phyloP scores from a whole-genome alignment of 2,329 filamentous ascomycete species.

The Myriangium duriaei region DNA sequence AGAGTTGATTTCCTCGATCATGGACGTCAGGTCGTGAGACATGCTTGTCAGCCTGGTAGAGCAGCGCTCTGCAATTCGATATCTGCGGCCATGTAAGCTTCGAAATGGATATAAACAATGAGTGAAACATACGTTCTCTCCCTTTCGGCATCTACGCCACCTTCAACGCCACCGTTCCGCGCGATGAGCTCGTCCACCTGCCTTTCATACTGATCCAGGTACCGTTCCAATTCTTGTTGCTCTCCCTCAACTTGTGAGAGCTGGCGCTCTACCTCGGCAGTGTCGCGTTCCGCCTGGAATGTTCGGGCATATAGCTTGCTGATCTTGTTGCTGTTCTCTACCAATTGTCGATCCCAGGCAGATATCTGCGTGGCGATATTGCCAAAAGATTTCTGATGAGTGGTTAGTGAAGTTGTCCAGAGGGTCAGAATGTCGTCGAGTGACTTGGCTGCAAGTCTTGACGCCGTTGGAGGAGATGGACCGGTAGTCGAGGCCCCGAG shows the following conservation, averaged over 20 bases:
- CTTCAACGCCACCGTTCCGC: slow-evolving; percentile 45
- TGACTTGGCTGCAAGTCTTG: slow-evolving; percentile 91
- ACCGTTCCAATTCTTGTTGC: slow-evolving; percentile 78
- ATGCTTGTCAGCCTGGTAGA: slow-evolving; percentile 86
- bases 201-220: slow-evolving; percentile 80
- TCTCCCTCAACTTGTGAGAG: slow-evolving; percentile 80
- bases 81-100: slow-evolving; percentile 30
- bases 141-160: slow-evolving; percentile 87
- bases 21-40: slow-evolving; percentile 80
- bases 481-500: slow-evolving; percentile 67
- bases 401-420: slow-evolving; percentile 89
- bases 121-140: slow-evolving; percentile 60
- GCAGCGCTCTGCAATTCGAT: slow-evolving; percentile 88
- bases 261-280: slow-evolving; percentile 86
- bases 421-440: slow-evolving; percentile 98
- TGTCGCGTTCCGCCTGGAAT: slow-evolving; percentile 85
- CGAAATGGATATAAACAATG: slow-evolving; percentile 1
- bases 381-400: slow-evolving; percentile 95
- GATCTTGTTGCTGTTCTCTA: slow-evolving; percentile 91
- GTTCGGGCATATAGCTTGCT: slow-evolving; percentile 85
- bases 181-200: slow-evolving; percentile 85
- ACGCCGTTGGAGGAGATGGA: slow-evolving; percentile 65
- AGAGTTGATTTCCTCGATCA: slow-evolving; percentile 97
- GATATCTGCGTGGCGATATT: slow-evolving; percentile 77
- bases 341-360: slow-evolving; percentile 80